Base-by-base conservation (phyloP, 495 filamentous ascomycete species). In the Chaetomium fimeti region DNA sequence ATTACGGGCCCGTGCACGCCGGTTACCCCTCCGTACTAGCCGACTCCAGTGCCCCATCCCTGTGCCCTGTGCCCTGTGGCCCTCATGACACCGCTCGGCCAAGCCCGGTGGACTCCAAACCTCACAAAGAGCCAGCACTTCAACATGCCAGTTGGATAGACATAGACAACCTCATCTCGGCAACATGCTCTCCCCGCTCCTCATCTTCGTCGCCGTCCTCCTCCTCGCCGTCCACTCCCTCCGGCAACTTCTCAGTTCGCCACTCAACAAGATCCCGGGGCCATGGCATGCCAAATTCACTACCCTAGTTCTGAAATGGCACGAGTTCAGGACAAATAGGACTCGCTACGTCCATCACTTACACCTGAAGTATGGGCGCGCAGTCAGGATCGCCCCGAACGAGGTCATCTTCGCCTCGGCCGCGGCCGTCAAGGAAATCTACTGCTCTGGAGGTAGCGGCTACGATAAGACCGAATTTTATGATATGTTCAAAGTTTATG, bases 381-480 rank as follows among this genome's bases (percentile, higher is more conserved):
- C 81, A 0, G 84, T 88, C 12, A 80, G 85, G 5, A 75, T 88
- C 16, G 79, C 79, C 4, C 85, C 86, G 0, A 83, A 84, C 64
- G 86, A 89, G 71, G 80, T 88, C 11, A 83, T 83, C 0, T 88
- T 90, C 61, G 81, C 82, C 0, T 82, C 80, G 2, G 64, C 82
- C 1, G 75, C 79, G 22, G 86, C 82, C 0, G 77, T 88, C n/a
- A 86, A 84, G 63, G 85, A 88, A 70, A 89, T 89, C 24, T 89
- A 89, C 71, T 78, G 81, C 32, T 84, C 82, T 0, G 84, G 83
- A 1, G 87, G 87, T 0, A 88, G 86, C 66, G 86, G 87, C 9
- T 89, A 86, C 66, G 82, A 88, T 60, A 89, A 89, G 75, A 89
- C 85, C 0, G 84, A 86, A 65, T 86, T 86, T 60, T 90, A 89